Conservation (phyloP, 495 filamentous ascomycete genomes). For the Podospora appendiculata region DNA sequence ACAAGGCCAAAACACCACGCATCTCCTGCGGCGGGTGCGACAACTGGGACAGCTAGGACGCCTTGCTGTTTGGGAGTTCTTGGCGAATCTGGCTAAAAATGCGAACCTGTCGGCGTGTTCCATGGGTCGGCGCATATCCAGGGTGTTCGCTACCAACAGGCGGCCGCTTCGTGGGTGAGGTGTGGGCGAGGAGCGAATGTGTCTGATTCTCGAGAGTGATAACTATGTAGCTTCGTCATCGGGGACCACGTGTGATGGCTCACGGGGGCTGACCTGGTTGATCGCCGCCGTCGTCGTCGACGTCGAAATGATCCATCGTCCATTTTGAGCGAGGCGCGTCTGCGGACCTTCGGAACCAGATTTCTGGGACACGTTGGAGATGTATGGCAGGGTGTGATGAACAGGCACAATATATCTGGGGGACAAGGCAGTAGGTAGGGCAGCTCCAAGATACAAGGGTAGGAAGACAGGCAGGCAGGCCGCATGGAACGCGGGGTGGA, state of each 20-base stretch:
- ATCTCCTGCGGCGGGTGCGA: neutral
- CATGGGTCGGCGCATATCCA: neutral
- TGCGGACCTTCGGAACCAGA: neutral
- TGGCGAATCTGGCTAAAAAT: neutral
- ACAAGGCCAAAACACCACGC: neutral
- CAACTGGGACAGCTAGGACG: neutral
- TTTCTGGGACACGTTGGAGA: neutral
- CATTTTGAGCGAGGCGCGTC: conserved; percentile 6
- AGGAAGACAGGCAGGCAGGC: no score
- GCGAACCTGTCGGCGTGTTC: neutral
- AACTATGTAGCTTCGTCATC: no score
- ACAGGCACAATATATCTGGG: neutral
- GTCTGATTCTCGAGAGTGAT: no score
- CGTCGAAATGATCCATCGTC: neutral
- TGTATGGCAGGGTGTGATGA: neutral
- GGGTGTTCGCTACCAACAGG: neutral
- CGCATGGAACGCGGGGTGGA: no score
- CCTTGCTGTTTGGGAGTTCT: neutral
- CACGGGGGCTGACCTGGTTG: no score
- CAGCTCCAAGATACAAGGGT: no score
- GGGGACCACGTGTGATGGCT: no score
- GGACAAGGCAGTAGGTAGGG: no score
- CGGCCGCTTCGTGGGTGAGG: neutral
- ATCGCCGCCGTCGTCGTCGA: no score
- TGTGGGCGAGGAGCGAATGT: neutral